Evolutionary conservation across 2,329 filamentous ascomycete genomes (phyloP), one percentile per base, ranked within the genome.

Genomic region (Trichoderma endophyticum): DNA sequence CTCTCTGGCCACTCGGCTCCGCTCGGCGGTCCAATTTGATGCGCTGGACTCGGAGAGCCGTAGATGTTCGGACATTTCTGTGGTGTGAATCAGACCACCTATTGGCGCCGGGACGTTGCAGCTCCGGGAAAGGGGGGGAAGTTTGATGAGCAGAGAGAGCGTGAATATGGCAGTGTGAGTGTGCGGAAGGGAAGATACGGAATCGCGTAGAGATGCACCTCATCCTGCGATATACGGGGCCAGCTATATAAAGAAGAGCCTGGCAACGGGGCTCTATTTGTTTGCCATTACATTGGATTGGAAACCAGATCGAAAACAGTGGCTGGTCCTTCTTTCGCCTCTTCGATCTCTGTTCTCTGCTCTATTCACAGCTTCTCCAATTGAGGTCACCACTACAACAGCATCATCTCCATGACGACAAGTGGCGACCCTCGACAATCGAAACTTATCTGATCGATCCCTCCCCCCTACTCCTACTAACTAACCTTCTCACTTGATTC

Each of bases 1-100:
- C 57, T 24, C 59, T 63, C 68, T 70, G 68, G 68, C 68, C 68
- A 63, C 59, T 70, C 68, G 68, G 68, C 59, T 64, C 68, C 68
- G 68, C 68, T 70, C 68, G 68, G 67, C 26, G 57, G 21, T 24
- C 28, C 67, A 62, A 24, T 70, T 43, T 62, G 67, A 62, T 54
- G 67, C 57, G 67, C 56, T 70, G 36, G 51, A 34, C 39, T 70
- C 67, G 57, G 67, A 70, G 67, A 28, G 48, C 67, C 39, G 39
- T 62, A 26, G n/a, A 56, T 34, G n/a, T 60, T 59, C 66, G 66
- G 66, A 18, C n/a, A 43, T 59, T 63, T 62, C 59, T 5, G 7
- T 30, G 28, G 15, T 59, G 28, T 26, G 43, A 18, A 70, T 70
- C 68, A 70, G 48, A 64, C 68, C 68, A 70, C 60, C 26, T 18